These are phyloP conservation scores for Plasmodium blacklocki DNA, from an alignment of 169 alveolate genomes.

Conservation along the genomic window DNA sequence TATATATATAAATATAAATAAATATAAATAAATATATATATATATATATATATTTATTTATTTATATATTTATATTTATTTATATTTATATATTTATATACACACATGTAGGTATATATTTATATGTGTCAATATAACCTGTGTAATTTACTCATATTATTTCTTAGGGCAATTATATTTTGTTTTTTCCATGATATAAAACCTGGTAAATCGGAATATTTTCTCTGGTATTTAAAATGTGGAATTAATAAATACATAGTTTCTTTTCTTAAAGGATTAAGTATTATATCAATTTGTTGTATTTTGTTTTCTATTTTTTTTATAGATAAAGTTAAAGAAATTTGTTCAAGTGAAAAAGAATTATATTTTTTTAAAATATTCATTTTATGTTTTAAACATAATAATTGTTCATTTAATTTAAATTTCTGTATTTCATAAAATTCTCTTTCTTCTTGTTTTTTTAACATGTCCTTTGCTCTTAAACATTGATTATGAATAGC, in stretches of 20 bases:
- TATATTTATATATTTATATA: too few species aligned
- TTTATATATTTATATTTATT: too few species aligned
- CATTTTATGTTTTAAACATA: slow-evolving; percentile 42
- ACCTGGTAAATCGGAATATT: slow-evolving; percentile 87
- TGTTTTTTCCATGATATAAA: slow-evolving; percentile 87
- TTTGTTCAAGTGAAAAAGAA: slow-evolving; percentile 79
- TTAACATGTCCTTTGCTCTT: slow-evolving; percentile 86
- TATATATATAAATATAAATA: too few species aligned
- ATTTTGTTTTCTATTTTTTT: slow-evolving; percentile 78
- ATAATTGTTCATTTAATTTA: slow-evolving; percentile 82
- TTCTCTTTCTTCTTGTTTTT: slow-evolving; percentile 88
- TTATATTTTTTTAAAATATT: slow-evolving; percentile 62
- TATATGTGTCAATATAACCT: slow-evolving; percentile 75
- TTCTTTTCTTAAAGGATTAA: slow-evolving; percentile 86
- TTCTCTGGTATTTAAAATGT: slow-evolving; percentile 83
- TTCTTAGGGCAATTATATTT: slow-evolving; percentile 83
- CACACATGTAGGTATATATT: too few species aligned
- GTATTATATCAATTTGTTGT: slow-evolving; percentile 78
- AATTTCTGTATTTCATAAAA: slow-evolving; percentile 85
- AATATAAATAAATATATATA: too few species aligned
- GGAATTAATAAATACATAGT: slow-evolving; percentile 85
- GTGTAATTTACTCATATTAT: slow-evolving; percentile 74
- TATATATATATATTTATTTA: too few species aligned
- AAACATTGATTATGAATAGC: slow-evolving; percentile 90
- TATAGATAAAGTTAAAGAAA: slow-evolving; percentile 78